Evolutionary conservation across 768 basidiomycete species (phyloP).

Genomic region (Pleurotus citrinopileatus): DNA sequence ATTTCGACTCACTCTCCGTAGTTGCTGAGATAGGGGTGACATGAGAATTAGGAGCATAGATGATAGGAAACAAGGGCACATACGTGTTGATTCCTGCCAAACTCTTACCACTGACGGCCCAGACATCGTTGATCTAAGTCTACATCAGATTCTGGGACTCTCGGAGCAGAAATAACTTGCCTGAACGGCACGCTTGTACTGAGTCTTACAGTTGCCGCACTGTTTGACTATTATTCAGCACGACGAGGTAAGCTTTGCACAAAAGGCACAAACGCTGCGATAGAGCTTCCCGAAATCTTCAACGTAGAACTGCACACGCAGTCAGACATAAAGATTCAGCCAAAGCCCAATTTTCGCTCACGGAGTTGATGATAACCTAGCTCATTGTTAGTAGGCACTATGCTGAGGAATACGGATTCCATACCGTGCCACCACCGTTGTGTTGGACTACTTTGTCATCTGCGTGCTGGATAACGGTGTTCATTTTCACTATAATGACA

Average conservation of each 20-base stretch:
- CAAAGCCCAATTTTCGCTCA: slow-evolving; percentile 13
- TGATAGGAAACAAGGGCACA: slow-evolving; percentile 8
- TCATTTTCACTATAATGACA: not conserved
- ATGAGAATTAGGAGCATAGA: not conserved
- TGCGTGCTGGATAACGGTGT: slow-evolving; percentile 21
- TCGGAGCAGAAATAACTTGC: not conserved
- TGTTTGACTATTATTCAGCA: too few relatives aligned
- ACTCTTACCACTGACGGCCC: slow-evolving; percentile 28
- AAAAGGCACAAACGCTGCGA: slow-evolving; percentile 23
- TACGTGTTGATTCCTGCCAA: slow-evolving; percentile 32
- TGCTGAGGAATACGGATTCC: not conserved
- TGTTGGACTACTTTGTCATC: slow-evolving; percentile 35
- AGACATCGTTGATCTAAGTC: slow-evolving; percentile 26
- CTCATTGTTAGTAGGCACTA: not conserved
- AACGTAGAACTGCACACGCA: slow-evolving; percentile 29
- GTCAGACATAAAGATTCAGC: not conserved
- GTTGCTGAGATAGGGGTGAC: slow-evolving; percentile 21
- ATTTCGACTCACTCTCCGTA: slow-evolving; percentile 29
- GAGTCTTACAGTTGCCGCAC: slow-evolving; percentile 32
- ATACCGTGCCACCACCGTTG: slow-evolving; percentile 30
- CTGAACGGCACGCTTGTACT: slow-evolving; percentile 25
- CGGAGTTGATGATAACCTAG: slow-evolving; percentile 34
- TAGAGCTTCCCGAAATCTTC: slow-evolving; percentile 39
- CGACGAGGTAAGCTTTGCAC: not conserved
- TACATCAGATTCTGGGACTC: not conserved